Percentiles rank a stretch among this genome's conserved stretches.
Conservation (phyloP, 805 yeast species). For the Wickerhamia fluorescens region DNA sequence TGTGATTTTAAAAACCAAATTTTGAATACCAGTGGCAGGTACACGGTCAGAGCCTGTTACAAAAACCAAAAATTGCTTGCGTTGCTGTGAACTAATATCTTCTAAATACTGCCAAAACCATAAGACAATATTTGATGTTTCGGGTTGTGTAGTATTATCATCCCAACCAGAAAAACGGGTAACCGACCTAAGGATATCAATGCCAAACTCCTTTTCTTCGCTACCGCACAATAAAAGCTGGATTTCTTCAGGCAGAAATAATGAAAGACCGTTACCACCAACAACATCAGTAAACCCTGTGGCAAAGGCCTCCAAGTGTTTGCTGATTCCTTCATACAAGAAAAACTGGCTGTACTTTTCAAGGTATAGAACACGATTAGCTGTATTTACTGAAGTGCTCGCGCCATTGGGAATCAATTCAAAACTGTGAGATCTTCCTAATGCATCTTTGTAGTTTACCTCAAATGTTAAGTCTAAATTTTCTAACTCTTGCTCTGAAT, state of each 20-base stretch:
- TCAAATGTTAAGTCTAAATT: conserved; percentile 54
- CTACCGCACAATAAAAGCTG: conserved; percentile 74
- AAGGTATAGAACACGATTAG: conserved; percentile 56
- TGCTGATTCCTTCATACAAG: conserved; percentile 45
- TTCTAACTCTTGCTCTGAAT: conserved; percentile 22
- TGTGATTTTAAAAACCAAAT: conserved; percentile 65
- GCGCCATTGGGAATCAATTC: conserved; percentile 59
- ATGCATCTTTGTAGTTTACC: conserved; percentile 45
- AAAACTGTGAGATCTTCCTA: conserved; percentile 35
- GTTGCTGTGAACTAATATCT: conserved; percentile 38
- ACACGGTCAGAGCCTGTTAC: conserved; percentile 88
- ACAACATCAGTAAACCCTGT: conserved; percentile 71
- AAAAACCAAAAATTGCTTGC: conserved; percentile 61
- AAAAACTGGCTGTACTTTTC: conserved; percentile 55
- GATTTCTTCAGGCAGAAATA: conserved; percentile 78
- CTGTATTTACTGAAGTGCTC: conserved; percentile 44
- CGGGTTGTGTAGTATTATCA: conserved; percentile 25
- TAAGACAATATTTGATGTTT: conserved; percentile 35
- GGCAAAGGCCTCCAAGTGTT: conserved; percentile 52
- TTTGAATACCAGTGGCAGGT: conserved; percentile 87
- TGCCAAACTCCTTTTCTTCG: conserved; percentile 58
- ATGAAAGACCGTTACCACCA: conserved; percentile 71
- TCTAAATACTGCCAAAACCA: conserved; percentile 89
- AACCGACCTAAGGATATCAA: conserved; percentile 57
- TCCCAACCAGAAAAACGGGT: conserved; percentile 71